phyloP scores from a whole-genome alignment of 805 yeast genomes.

The Wickerhamomyces silvicola region DNA sequence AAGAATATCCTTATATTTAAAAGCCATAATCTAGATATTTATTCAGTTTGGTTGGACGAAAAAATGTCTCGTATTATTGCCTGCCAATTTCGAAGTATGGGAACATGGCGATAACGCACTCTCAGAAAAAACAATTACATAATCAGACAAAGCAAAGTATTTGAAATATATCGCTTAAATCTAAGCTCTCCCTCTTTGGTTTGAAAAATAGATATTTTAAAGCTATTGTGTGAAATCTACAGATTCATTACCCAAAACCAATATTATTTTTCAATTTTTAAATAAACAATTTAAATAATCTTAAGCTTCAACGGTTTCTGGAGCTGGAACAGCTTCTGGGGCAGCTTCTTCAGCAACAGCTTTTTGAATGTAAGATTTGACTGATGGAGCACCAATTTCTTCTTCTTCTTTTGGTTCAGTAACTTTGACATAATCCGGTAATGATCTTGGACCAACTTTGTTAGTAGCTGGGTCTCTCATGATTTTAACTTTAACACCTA shows the following conservation, averaged over 20 bases:
- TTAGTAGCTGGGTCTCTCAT: constrained; percentile 96
- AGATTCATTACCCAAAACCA: neutral
- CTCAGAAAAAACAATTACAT: too few species aligned
- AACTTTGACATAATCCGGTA: constrained; percentile 93
- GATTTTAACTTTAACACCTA: constrained; percentile 98
- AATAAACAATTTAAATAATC: constrained; percentile 6
- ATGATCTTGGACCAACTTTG: constrained; percentile 80
- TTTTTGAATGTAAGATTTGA: constrained; percentile 59
- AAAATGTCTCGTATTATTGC: too few species aligned
- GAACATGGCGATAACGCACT: too few species aligned
- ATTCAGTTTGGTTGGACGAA: neutral
- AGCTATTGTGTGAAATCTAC: neutral
- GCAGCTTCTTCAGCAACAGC: constrained; percentile 22
- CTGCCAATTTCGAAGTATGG: too few species aligned
- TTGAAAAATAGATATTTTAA: neutral
- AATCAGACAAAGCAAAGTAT: too few species aligned
- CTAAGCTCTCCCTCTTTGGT: too few species aligned
- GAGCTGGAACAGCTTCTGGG: constrained; percentile 8
- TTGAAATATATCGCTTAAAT: too few species aligned
- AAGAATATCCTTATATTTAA: constrained; percentile 35
- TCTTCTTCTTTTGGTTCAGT: constrained; percentile 94
- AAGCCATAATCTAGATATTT: constrained; percentile 12
- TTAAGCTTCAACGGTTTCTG: constrained; percentile 15
- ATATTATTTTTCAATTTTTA: neutral
- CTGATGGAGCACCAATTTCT: constrained; percentile 71